These are phyloP conservation scores for Pseudonitzschia multiseries DNA, from an alignment of 108 stramenopile genomes.

Conservation along the genomic window DNA sequence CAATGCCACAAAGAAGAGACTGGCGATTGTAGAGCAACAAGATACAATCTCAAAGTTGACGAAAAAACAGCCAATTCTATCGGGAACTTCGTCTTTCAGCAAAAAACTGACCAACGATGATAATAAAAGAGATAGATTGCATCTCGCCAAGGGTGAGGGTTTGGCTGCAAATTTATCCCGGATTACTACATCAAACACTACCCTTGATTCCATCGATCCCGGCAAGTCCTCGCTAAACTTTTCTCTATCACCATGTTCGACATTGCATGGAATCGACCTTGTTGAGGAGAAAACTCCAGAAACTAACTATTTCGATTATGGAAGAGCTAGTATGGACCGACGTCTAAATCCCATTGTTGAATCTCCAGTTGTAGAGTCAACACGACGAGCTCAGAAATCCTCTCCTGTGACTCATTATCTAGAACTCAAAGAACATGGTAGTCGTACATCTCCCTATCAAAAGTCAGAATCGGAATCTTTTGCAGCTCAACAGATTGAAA, in stretches of 20 bases:
- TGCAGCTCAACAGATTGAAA: conserved; percentile 21
- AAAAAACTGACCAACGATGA: not conserved
- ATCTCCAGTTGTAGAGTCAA: not conserved
- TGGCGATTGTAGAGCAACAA: not conserved
- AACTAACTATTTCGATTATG: not conserved
- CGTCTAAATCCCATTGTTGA: conserved; percentile 30
- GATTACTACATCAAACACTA: conserved; percentile 31
- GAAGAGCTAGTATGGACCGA: not conserved
- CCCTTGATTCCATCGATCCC: conserved; percentile 39
- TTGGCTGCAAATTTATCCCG: conserved; percentile 33
- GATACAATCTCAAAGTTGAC: not conserved
- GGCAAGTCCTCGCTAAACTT: conserved; percentile 32
- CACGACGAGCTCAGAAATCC: not conserved
- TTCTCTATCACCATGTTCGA: conserved; percentile 32
- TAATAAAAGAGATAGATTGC: not conserved
- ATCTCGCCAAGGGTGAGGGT: conserved; percentile 4
- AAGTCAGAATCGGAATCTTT: not conserved
- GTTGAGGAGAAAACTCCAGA: conserved; percentile 18
- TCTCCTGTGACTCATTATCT: not conserved
- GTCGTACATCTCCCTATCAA: not conserved
- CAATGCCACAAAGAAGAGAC: conserved; percentile 18
- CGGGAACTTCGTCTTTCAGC: not conserved
- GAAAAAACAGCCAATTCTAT: not conserved
- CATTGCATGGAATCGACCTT: conserved; percentile 24
- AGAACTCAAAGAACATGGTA: not conserved